Percentiles rank a stretch among this genome's conserved stretches.
These are phyloP conservation scores for Trichoderma oligosporum DNA, from an alignment of 2,329 filamentous ascomycete genomes.

Conservation along the genomic window DNA sequence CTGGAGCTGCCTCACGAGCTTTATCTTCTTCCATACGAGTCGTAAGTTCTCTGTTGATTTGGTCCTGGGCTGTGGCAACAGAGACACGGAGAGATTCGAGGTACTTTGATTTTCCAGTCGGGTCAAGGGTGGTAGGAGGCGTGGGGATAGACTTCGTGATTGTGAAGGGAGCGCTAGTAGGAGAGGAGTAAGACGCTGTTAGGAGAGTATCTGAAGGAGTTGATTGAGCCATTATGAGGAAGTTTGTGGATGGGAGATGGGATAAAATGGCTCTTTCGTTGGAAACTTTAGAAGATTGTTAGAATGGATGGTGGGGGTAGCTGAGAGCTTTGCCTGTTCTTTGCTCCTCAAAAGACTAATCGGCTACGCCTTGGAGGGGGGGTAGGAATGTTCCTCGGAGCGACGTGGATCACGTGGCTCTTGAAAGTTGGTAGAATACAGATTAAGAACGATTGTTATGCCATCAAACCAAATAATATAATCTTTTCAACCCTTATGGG, in stretches of 20 bases:
- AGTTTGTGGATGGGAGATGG: neutral
- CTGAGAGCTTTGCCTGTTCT: constrained; percentile 15
- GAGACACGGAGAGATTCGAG: constrained; percentile 56
- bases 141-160: constrained; percentile 37
- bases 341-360: too few species aligned
- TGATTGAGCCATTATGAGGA: neutral
- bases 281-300: too few species aligned
- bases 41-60: constrained; percentile 69
- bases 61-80: constrained; percentile 57
- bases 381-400: neutral
- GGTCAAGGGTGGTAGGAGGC: constrained; percentile 31
- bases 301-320: constrained; percentile 22
- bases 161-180: constrained; percentile 46
- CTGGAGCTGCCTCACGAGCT: constrained; percentile 38
- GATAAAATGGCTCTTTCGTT: too few species aligned
- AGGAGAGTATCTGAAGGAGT: constrained; percentile 28
- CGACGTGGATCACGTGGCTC: constrained; percentile 6
- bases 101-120: constrained; percentile 54
- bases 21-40: constrained; percentile 72
- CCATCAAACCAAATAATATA: too few species aligned
- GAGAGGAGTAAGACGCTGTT: constrained; percentile 53
- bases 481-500: neutral
- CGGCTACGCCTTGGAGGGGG: constrained; percentile 2
- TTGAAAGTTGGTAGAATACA: neutral
- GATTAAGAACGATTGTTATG: neutral